These are phyloP conservation scores for Rhizopus sp. DNA, from an alignment of 371 early-diverging fungal species.

Conservation along the genomic window DNA sequence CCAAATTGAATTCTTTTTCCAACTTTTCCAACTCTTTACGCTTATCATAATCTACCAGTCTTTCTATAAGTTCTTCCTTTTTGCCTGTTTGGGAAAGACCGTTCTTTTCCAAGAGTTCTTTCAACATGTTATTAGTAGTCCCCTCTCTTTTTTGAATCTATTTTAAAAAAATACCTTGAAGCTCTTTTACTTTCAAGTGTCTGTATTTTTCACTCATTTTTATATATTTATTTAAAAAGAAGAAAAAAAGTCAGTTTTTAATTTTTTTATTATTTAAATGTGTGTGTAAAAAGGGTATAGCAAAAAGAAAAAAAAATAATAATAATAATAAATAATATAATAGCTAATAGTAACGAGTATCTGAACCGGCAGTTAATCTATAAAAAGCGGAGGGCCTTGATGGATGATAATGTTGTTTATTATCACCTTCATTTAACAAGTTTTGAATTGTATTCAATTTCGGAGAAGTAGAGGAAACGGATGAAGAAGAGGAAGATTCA, in stretches of 20 bases:
- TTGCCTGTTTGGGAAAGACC: conserved; percentile 65
- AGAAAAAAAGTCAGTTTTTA: neutral
- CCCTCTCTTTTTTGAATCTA: neutral
- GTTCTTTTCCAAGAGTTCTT: conserved; percentile 58
- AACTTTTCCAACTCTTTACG: conserved; percentile 48
- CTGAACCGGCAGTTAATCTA: conserved; percentile 13
- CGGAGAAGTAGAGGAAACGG: conserved; percentile 28
- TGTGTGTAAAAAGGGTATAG: neutral
- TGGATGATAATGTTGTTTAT: neutral
- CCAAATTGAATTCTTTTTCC: conserved; percentile 47
- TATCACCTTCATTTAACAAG: conserved; percentile 30
- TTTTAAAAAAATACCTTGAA: conserved; percentile 48
- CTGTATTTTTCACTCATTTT: conserved; percentile 41
- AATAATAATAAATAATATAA: conserved; percentile 1
- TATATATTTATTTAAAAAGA: conserved; percentile 1
- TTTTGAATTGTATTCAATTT: conserved; percentile 35
- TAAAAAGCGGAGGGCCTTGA: conserved; percentile 22
- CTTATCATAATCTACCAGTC: conserved; percentile 58
- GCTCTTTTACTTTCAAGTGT: conserved; percentile 63
- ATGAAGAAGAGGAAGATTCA: conserved; percentile 33
- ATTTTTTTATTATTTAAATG: neutral
- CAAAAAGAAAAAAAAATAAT: neutral
- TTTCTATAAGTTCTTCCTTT: conserved; percentile 69
- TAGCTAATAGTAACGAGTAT: neutral
- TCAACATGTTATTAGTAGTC: neutral